Evolutionary conservation across 2,329 filamentous ascomycete species (phyloP), one percentile per base, ranked within the genome.

Genomic region (Corynespora cassiicola): DNA sequence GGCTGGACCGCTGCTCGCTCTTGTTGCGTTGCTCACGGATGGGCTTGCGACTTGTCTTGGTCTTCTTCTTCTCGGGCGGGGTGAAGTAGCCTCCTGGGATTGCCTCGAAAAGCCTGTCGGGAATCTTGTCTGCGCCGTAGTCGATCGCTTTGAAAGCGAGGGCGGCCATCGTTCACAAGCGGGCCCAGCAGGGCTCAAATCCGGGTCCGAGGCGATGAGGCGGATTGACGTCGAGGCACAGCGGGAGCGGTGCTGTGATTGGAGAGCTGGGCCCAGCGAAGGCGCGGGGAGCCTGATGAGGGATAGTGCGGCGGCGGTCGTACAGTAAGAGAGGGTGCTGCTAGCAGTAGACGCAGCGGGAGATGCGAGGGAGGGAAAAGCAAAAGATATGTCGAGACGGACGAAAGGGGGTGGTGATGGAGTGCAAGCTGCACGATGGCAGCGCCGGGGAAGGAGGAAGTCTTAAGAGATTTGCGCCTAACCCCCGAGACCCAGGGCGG

Each of bases 41-140:
- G 12, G 38, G 43, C 22, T 52, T 59, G 23, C 50, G 47, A 29
- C 40, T 40, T 9, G 48, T 50, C 36, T 60, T 57, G 20, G 35
- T 45, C 12, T 53, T 47, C 30, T 60, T 66, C 19, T 57, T 52
- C 14, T 68, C 59, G 35, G 45, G 39, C 3, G 64, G 55, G 6
- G 52, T 66, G 45, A 68, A 70, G 47, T 56, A 69, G 39, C 63
- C 64, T 26, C 65, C 66, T 29, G 66, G 66, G 14, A 69, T 58
- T 16, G 58, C 56, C 25, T 70, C 62, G 34, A 67, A 69, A 40
- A 66, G 49, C 33, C 50, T 63, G 58, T 70, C 66, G 22, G 66
- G 66, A 39, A 69, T 65, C 47, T 59, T 61, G 39, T 68, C 64
- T 27, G 63, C 66, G 41, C 65, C 66, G 54, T 63, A 63, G 39